These are phyloP conservation scores for Sporothrix euskadiensis DNA, from an alignment of 2,329 filamentous ascomycete genomes.

Conservation along the genomic window DNA sequence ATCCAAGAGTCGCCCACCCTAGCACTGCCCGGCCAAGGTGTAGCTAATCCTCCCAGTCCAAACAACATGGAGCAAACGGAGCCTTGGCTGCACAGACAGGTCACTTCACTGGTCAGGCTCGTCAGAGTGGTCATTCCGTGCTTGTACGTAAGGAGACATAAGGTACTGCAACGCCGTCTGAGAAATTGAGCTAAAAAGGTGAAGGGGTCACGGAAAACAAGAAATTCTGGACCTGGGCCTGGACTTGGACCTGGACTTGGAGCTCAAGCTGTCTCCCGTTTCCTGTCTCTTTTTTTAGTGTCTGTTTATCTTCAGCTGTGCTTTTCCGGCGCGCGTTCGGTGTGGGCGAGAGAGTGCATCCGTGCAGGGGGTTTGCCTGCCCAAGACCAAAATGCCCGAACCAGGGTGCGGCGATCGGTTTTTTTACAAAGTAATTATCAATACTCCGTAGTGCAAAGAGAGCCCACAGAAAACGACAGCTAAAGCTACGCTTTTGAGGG, in stretches of 20 bases:
- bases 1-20: background rate
- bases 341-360: background rate
- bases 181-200: background rate
- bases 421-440: no score
- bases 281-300: no score
- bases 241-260: background rate
- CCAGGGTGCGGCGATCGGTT: background rate
- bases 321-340: background rate
- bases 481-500: background rate
- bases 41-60: background rate
- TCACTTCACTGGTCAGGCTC: no score
- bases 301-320: background rate
- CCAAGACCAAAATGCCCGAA: background rate
- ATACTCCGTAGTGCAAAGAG: background rate
- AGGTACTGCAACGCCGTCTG: background rate
- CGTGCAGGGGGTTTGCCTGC: background rate
- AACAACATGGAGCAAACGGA: background rate
- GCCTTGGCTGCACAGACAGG: background rate
- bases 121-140: background rate
- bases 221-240: background rate
- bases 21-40: background rate
- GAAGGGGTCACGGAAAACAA: background rate
- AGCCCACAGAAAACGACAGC: background rate
- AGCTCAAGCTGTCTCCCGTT: background rate
- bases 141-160: background rate